Evolutionary conservation across 768 basidiomycete species (phyloP).

Genomic region (Russula virescens): DNA sequence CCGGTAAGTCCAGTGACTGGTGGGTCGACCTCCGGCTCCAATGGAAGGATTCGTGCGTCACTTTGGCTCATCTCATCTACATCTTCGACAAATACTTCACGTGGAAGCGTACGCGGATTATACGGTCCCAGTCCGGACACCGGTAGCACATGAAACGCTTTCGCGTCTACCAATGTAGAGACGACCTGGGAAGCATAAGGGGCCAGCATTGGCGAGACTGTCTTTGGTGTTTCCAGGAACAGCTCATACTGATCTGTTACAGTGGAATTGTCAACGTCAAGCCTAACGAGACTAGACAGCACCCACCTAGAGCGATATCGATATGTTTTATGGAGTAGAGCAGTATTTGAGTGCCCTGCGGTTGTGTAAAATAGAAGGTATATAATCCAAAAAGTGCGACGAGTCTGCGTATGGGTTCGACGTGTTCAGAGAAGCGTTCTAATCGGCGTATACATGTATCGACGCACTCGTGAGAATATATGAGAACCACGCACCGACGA

Average conservation of each 20-base stretch:
- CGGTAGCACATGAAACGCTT: slow-evolving; percentile 59
- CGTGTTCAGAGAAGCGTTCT: slow-evolving; percentile 51
- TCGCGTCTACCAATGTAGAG: slow-evolving; percentile 41
- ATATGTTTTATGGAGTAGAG: slow-evolving; percentile 50
- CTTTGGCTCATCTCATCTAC: slow-evolving; percentile 4
- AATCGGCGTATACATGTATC: not conserved
- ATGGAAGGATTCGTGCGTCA: not conserved
- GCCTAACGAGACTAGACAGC: slow-evolving; percentile 33
- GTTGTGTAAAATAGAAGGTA: slow-evolving; percentile 65
- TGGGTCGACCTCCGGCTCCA: not conserved
- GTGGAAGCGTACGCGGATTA: slow-evolving; percentile 62
- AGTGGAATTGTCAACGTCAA: slow-evolving; percentile 6
- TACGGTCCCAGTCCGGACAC: slow-evolving; percentile 42
- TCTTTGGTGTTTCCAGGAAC: slow-evolving; percentile 44
- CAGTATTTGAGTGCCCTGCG: slow-evolving; percentile 45
- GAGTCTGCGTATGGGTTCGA: slow-evolving; percentile 49
- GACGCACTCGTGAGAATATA: not conserved
- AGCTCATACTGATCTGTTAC: slow-evolving; percentile 50
- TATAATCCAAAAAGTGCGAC: slow-evolving; percentile 66
- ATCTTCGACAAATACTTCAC: slow-evolving; percentile 54
- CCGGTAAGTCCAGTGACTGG: not conserved
- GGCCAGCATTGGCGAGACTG: slow-evolving; percentile 42
- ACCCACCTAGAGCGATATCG: slow-evolving; percentile 43
- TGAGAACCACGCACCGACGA: slow-evolving; percentile 48
- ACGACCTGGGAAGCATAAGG: slow-evolving; percentile 48